Evolutionary conservation across 1,284 basidiomycete species (phyloP), one percentile per base, ranked within the genome.

Genomic region (Blastosporella zonata): DNA sequence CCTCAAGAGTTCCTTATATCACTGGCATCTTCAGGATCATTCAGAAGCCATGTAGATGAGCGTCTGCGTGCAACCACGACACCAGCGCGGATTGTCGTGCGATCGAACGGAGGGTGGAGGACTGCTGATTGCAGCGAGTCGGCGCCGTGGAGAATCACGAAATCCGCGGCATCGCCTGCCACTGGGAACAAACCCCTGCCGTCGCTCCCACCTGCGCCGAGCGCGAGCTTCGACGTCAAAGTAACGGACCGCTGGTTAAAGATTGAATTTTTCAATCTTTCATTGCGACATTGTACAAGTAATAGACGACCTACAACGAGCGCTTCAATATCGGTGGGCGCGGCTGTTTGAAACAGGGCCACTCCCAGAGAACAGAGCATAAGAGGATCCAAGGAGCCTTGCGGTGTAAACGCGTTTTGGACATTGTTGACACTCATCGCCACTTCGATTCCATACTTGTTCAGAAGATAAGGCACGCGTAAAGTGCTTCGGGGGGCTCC

Each of bases 321-420:
- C 7, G 62, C 68, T 41, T 66, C 62, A 50, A 77, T 71, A 47
- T 76, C 77, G 10, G 59, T 56, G 25, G 67, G 65, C 5, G 73
- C 79, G 12, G 75, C 79, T 35, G 75, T 67, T 58, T 83, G 82
- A 58, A 82, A 84, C 21, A 84, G 54, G 2, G 74, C 77, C 6
- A 80, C 75, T n/a, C 77, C 80, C 37, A 84, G 72, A 27, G 77
- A 69, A 46, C 79, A 78, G 43, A 84, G 63, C 2, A 70, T 69
- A n/a, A 84, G 65, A 10, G 81, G 79, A 65, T 84, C 82, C 25
- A 77, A 59, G 22, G 72, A 73, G 42, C 82, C 82, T 63, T 84
- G 82, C 23, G 82, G 82, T 40, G 78, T 84, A 60, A 85, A 85
- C 22, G 79, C 77, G 57, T 84, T 86, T 55, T 75, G 76, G 53